phyloP scores from a whole-genome alignment of 805 yeast species.

The Barnettozyma salicaria region DNA sequence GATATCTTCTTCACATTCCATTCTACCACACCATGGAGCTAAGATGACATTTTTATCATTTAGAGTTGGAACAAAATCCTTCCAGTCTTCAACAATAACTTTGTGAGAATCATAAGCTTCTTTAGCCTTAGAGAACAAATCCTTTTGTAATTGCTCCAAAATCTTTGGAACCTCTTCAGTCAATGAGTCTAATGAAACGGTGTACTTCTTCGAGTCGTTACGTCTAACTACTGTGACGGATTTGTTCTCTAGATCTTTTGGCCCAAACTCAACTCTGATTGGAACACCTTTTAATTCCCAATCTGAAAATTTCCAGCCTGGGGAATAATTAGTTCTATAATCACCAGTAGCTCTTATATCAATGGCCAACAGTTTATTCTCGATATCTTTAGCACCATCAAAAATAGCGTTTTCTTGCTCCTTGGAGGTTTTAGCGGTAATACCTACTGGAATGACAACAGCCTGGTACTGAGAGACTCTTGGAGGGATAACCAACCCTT shows the following conservation, averaged over 20 bases:
- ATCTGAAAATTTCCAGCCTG: slow-evolving; percentile 98
- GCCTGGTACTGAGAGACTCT: slow-evolving; percentile 90
- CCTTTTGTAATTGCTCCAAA: slow-evolving; percentile 75
- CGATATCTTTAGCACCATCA: slow-evolving; percentile 66
- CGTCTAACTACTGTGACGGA: slow-evolving; percentile 90
- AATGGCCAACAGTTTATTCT: slow-evolving; percentile 47
- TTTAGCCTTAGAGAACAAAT: slow-evolving; percentile 72
- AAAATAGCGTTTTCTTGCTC: slow-evolving; percentile 68
- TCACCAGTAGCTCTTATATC: slow-evolving; percentile 80
- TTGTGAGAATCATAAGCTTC: slow-evolving; percentile 78
- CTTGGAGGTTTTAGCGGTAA: slow-evolving; percentile 77
- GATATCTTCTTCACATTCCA: slow-evolving; percentile 94
- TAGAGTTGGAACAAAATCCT: slow-evolving; percentile 87
- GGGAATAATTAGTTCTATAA: slow-evolving; percentile 89
- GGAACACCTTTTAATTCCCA: slow-evolving; percentile 97
- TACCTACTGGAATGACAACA: slow-evolving; percentile 91
- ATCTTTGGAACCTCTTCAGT: slow-evolving; percentile 64
- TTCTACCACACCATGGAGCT: slow-evolving; percentile 96
- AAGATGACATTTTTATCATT: slow-evolving; percentile 86
- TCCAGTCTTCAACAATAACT: slow-evolving; percentile 76
- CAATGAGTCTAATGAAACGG: slow-evolving; percentile 59
- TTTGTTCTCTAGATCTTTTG: slow-evolving; percentile 79
- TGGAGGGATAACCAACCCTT: slow-evolving; percentile 97
- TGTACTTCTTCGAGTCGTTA: slow-evolving; percentile 73
- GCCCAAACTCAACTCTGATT: slow-evolving; percentile 91